Conservation (phyloP, 768 basidiomycete species). For the Macrolepiota fuliginosa region DNA sequence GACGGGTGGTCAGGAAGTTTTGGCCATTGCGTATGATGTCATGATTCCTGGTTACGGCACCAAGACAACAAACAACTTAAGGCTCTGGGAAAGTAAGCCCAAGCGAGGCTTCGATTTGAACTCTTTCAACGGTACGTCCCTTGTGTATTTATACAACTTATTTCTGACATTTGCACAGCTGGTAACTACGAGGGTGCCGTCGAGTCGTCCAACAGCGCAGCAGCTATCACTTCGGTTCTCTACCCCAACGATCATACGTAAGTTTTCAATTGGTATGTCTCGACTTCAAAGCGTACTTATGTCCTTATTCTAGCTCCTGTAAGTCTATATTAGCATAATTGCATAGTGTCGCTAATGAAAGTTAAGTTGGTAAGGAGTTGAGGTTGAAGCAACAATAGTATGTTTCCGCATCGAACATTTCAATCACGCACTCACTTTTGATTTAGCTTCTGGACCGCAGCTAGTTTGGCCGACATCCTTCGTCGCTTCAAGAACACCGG, state of each 20-base stretch:
- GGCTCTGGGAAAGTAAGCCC: conserved; percentile 81
- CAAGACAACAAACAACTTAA: conserved; percentile 85
- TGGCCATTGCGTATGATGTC: conserved; percentile 92
- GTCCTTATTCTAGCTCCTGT: conserved; percentile 37
- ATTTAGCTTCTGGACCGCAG: conserved; percentile 80
- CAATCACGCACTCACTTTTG: background rate
- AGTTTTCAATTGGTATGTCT: conserved; percentile 5
- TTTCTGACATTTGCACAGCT: conserved; percentile 38
- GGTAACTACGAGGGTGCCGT: conserved; percentile 93
- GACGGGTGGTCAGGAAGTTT: conserved; percentile 91
- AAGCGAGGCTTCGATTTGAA: conserved; percentile 92
- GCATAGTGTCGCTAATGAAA: background rate
- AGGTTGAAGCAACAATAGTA: conserved; percentile 94
- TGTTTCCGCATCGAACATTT: conserved; percentile 14
- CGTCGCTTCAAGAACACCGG: conserved; percentile 90
- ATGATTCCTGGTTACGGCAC: conserved; percentile 90
- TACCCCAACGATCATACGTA: conserved; percentile 94
- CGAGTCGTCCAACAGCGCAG: conserved; percentile 84
- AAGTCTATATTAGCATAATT: conserved; percentile 18
- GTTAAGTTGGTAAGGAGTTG: conserved; percentile 76
- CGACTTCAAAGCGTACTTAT: background rate
- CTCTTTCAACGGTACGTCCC: conserved; percentile 80
- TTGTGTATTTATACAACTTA: background rate
- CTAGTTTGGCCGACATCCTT: conserved; percentile 85
- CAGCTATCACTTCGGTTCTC: conserved; percentile 90